These are phyloP conservation scores for Chaetomiaceae sp. DNA, from an alignment of 2,329 filamentous ascomycete genomes.

Conservation along the genomic window DNA sequence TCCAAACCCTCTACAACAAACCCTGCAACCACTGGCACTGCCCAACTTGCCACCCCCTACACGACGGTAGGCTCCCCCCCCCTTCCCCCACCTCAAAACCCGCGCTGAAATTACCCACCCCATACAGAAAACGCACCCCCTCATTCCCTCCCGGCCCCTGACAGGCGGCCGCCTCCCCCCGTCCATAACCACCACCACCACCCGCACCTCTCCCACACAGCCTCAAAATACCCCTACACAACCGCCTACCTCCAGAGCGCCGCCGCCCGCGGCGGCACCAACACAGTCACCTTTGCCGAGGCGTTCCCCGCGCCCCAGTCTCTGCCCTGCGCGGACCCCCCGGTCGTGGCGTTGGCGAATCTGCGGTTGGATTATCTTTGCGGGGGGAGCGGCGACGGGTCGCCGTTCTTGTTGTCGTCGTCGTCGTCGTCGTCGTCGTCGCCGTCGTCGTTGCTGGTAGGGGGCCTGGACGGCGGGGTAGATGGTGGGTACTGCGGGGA, in stretches of 20 bases:
- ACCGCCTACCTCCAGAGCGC: slow-evolving; percentile 7
- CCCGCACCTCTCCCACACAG: neutral
- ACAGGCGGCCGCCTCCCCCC: too few species aligned
- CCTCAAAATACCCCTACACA: neutral
- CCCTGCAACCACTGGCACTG: slow-evolving; percentile 8
- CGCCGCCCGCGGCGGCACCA: neutral
- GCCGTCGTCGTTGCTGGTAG: too few species aligned
- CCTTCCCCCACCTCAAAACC: too few species aligned
- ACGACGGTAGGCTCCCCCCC: neutral
- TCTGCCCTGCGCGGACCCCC: neutral
- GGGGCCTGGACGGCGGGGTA: too few species aligned
- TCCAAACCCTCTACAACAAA: neutral
- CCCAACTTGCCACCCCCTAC: neutral
- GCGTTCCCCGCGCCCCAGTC: neutral
- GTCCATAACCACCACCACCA: neutral
- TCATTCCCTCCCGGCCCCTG: too few species aligned
- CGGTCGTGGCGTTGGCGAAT: neutral
- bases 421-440: too few species aligned
- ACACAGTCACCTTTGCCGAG: slow-evolving; percentile 3
- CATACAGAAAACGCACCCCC: too few species aligned
- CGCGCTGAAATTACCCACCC: too few species aligned
- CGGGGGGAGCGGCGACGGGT: too few species aligned
- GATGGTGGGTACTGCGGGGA: neutral
- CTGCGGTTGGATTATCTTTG: slow-evolving; percentile 6
- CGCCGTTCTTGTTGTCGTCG: too few species aligned